Evolutionary conservation across 1,139 yeast species (phyloP).

Genomic region (Yamadazyma epiphylla): DNA sequence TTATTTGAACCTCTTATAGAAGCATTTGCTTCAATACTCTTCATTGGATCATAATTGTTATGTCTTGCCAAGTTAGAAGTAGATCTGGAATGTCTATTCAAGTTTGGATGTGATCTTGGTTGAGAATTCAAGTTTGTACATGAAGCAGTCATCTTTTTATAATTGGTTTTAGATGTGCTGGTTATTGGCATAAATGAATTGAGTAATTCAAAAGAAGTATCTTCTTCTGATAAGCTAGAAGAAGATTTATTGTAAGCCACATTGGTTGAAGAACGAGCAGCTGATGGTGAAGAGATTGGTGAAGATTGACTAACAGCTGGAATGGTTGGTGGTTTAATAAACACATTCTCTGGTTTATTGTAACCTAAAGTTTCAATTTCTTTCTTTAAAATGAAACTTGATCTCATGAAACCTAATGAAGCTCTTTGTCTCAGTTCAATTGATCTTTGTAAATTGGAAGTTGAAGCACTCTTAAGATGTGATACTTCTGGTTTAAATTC

Average conservation of each 20-base stretch:
- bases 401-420: slow-evolving; percentile 39
- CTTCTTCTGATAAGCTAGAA: slow-evolving; percentile 6
- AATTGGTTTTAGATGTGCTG: slow-evolving; percentile 7
- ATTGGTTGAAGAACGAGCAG: slow-evolving; percentile 5
- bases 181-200: slow-evolving; percentile 14
- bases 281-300: slow-evolving; percentile 18
- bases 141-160: slow-evolving; percentile 11
- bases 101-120: slow-evolving; percentile 7
- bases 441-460: slow-evolving; percentile 10
- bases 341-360: slow-evolving; percentile 31
- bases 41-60: slow-evolving; percentile 15
- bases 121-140: slow-evolving; percentile 10
- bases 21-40: slow-evolving; percentile 8
- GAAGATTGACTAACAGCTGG: slow-evolving; percentile 17
- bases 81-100: slow-evolving; percentile 11
- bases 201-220: slow-evolving; percentile 12
- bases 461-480: too few relatives aligned
- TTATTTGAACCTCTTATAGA: slow-evolving; percentile 11
- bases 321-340: slow-evolving; percentile 24
- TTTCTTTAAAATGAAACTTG: slow-evolving; percentile 35
- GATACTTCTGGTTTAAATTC: too few relatives aligned
- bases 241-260: neutral
- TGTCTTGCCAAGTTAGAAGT: slow-evolving; percentile 14
- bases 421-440: slow-evolving; percentile 23
- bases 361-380: slow-evolving; percentile 27